Conservation (phyloP, 1,139 yeast genomes). For the Yamadazyma buinensis region DNA sequence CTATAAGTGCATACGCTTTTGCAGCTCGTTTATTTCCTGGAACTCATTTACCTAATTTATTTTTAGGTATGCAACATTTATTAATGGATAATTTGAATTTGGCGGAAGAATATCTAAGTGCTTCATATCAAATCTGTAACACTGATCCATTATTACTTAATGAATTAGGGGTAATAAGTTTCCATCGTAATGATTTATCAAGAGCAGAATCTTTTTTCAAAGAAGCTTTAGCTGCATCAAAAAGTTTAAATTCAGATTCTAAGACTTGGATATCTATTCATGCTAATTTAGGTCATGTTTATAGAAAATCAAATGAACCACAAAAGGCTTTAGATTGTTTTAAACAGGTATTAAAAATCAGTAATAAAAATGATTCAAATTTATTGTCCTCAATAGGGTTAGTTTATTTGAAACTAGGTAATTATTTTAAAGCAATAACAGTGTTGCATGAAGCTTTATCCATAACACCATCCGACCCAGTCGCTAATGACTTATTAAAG, state of each 20-base stretch:
- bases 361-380: slow-evolving; percentile 67
- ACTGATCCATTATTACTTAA: slow-evolving; percentile 84
- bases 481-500: slow-evolving; percentile 75
- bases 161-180: slow-evolving; percentile 87
- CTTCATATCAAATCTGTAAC: slow-evolving; percentile 75
- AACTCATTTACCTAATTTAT: slow-evolving; percentile 84
- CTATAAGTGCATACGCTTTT: slow-evolving; percentile 93
- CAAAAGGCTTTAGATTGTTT: slow-evolving; percentile 73
- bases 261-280: slow-evolving; percentile 85
- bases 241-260: slow-evolving; percentile 69
- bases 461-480: slow-evolving; percentile 74
- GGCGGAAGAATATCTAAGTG: slow-evolving; percentile 80
- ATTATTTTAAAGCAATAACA: slow-evolving; percentile 65
- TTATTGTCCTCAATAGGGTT: slow-evolving; percentile 82
- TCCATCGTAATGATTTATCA: slow-evolving; percentile 65
- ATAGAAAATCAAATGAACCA: slow-evolving; percentile 60
- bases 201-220: slow-evolving; percentile 71
- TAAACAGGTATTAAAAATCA: slow-evolving; percentile 66
- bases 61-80: slow-evolving; percentile 93
- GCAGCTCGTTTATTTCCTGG: slow-evolving; percentile 95
- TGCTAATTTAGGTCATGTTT: slow-evolving; percentile 88
- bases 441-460: slow-evolving; percentile 80
- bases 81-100: slow-evolving; percentile 79
- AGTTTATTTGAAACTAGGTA: slow-evolving; percentile 68
- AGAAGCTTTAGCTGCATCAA: slow-evolving; percentile 71